These are phyloP conservation scores for Calonectria crousiana DNA, from an alignment of 2,329 filamentous ascomycete genomes.

Conservation along the genomic window DNA sequence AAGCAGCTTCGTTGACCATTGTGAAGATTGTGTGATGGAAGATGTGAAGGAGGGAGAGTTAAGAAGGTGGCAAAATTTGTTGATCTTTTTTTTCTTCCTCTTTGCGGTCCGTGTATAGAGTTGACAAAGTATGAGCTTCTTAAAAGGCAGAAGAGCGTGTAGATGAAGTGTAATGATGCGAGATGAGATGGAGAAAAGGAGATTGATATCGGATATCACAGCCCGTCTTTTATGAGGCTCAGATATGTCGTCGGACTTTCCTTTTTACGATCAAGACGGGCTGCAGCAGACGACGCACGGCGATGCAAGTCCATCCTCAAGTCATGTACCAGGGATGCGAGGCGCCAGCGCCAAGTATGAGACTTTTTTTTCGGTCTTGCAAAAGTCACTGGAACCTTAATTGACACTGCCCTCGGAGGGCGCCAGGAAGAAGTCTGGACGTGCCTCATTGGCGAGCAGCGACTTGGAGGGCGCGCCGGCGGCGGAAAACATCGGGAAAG, in stretches of 20 bases:
- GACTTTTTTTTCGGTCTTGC: slow-evolving; percentile 13
- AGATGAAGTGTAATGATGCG: not conserved
- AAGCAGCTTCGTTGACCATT: slow-evolving; percentile 51
- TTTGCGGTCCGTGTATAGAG: not conserved
- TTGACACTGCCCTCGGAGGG: not conserved
- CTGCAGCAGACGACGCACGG: slow-evolving; percentile 18
- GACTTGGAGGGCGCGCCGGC: slow-evolving; percentile 11
- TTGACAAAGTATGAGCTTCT: not conserved
- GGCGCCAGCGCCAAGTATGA: slow-evolving; percentile 5
- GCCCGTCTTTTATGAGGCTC: slow-evolving; percentile 14
- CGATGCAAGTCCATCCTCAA: not conserved
- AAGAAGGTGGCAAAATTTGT: not conserved
- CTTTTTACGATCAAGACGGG: slow-evolving; percentile 13
- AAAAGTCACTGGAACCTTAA: slow-evolving; percentile 15
- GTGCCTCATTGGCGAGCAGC: slow-evolving; percentile 4
- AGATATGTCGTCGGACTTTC: slow-evolving; percentile 19
- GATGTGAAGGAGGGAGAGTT: not conserved
- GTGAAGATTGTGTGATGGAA: not conserved
- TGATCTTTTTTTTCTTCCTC: not conserved
- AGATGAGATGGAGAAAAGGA: not conserved
- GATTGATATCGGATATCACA: slow-evolving; percentile 16
- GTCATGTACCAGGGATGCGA: not conserved
- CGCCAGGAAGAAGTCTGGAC: not conserved
- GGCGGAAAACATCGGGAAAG: slow-evolving; percentile 33
- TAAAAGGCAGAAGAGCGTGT: not conserved